Base-by-base conservation (phyloP, 345 rosid species). In the Draba incana region DNA sequence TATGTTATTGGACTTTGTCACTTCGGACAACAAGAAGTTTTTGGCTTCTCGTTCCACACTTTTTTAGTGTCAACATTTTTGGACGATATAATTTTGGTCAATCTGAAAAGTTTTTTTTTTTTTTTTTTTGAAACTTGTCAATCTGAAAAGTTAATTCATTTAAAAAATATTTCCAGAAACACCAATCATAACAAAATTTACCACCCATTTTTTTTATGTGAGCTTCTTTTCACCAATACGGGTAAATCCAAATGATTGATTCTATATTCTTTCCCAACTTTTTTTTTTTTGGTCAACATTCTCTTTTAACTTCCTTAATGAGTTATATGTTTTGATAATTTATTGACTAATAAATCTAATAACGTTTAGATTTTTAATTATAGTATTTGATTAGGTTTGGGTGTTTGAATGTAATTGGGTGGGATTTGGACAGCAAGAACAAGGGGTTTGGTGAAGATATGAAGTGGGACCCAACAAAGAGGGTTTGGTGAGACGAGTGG, bases 401-500 rank as follows among this genome's bases (percentile, higher is more conserved):
- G 30, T 15, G 25, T 27, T n/a, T 10, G 64, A 58, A 58, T 61
- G 39, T 35, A 7, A 35, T 65, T 58, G 56, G 1, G 47, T 66
- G 30, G 31, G 72, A 59, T 58, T 43, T 14, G 61, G 77, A 73
- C 71, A 51, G 72, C 52, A 72, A 64, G 57, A 46, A 24, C 30
- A 56, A 73, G 46, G 66, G 60, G 71, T 64, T 73, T 66, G 77
- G 68, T 73, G 62, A 58, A 65, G 28, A 12, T 50, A 54, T 49
- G 8, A 48, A 66, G 55, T 73, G 33, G 77, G 77, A 49, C 72
- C 77, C 54, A 57, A 38, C 13, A 27, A 39, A 64, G 62, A 66
- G 71, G 77, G 72, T 73, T 66, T 73, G 72, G 77, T 73, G 77
- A 73, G 77, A 66, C 77, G 67, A 73, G 77, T 73, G 77, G 77